Evolutionary conservation across 352 stramenopile genomes (phyloP).

Genomic region (Globisporangium takayamanum): DNA sequence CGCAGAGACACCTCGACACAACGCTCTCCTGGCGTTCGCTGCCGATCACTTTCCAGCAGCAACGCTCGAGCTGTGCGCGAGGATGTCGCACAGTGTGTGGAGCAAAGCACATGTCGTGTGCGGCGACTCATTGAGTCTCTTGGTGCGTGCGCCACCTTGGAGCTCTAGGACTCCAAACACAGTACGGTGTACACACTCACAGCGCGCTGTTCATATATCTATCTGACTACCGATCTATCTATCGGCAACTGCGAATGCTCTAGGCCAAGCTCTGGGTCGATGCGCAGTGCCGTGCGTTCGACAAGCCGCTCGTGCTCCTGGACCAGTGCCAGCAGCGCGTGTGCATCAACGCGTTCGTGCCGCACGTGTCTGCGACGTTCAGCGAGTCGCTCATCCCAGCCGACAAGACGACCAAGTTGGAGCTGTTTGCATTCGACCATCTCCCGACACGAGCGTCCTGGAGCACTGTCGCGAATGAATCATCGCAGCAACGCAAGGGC

Average conservation of each 20-base stretch:
- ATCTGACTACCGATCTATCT: no score
- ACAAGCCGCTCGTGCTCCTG: conserved; percentile 16
- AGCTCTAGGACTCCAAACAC: neutral
- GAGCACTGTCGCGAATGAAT: no score
- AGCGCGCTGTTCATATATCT: neutral
- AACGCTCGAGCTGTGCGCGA: neutral
- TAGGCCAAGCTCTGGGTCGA: conserved; percentile 19
- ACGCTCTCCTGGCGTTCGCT: conserved; percentile 1
- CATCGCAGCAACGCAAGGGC: neutral
- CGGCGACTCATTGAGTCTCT: conserved; percentile 6
- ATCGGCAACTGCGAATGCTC: no score
- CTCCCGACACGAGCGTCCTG: conserved; percentile 3
- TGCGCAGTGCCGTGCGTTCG: conserved; percentile 13
- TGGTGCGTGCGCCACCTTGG: conserved; percentile 1
- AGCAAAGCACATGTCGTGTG: conserved; percentile 4
- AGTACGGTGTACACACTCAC: neutral
- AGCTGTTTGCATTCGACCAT: conserved; percentile 18
- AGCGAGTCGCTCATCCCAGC: conserved; percentile 13
- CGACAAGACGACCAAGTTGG: conserved; percentile 2
- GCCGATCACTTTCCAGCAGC: conserved; percentile 1
- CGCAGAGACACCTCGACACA: neutral
- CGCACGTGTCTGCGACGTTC: conserved; percentile 15
- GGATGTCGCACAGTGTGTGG: conserved; percentile 6
- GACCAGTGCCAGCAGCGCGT: neutral
- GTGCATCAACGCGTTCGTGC: conserved; percentile 7